Base-by-base conservation (phyloP, 495 filamentous ascomycete genomes). In the Xylaria castorea region DNA sequence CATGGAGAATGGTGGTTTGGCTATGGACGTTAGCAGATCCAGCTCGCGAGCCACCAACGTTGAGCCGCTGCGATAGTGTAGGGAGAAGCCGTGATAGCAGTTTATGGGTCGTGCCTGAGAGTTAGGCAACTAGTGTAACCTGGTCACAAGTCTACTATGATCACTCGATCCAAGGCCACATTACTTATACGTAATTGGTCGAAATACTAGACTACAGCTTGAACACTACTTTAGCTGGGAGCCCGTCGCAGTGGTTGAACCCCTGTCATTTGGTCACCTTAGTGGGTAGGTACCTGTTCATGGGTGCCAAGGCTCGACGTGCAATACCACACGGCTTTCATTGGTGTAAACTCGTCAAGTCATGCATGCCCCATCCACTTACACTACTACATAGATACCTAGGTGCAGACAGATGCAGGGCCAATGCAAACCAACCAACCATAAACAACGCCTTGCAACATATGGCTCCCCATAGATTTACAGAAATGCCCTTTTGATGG, bases 181-280 rank as follows among this genome's bases (percentile, higher is more conserved):
- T 60, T 32, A 11, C 55, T 22, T 61, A 61, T 32, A 11, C 55
- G 14, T 61, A 61, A 61, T 61, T 38, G 58, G 58, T 32, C n/a
- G 25, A 27, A 27, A 57, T 57, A 57, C 53, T 57, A 12, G 22
- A 58, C 55, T 58, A 20, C 25, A 42, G 27, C 5, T 32, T 22
- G 32, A n/a, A 36, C 9, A 20, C 30, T 60, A 60, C 30, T 60
- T 60, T 60, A 60, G 30, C 51, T 36, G 27, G 12, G 55, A 60
- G 55, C 55, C 55, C 58, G 58, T 61, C 40, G 61, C 36, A 64
- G 27, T 46, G 61, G 61, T 64, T 46, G 38, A 25, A 27, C n/a
- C 61, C 36, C 61, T 44, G 61, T 64, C 57, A 60, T 38, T 34
- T 60, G 30, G 57, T 36, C 57, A n/a, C n/a, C 58, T 40, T 61